Conservation (phyloP, 345 rosid genomes). For the Linum lewisii region DNA sequence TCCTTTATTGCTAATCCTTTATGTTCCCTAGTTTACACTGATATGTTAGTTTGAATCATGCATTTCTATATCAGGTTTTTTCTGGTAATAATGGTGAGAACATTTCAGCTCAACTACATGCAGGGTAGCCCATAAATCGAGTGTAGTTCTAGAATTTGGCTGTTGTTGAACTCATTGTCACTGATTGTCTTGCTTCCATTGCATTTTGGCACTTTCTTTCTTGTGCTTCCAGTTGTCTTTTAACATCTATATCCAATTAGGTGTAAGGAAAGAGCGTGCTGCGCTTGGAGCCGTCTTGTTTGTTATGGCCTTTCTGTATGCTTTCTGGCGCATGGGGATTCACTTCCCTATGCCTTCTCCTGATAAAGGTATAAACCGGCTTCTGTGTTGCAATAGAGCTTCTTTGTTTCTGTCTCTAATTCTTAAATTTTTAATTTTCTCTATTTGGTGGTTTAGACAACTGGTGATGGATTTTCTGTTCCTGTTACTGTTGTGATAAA, state of each 20-base stretch:
- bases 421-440: background rate
- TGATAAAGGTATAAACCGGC: conserved; percentile 51
- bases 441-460: background rate
- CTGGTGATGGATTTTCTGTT: background rate
- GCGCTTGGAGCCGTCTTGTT: conserved; percentile 82
- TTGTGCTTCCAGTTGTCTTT: background rate
- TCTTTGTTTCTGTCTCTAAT: conserved; percentile 9
- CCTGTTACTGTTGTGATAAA: background rate
- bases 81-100: too few species aligned
- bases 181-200: background rate
- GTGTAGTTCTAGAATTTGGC: too few species aligned
- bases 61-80: too few species aligned
- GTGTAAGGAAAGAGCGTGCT: conserved; percentile 87
- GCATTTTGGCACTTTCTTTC: background rate
- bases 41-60: too few species aligned
- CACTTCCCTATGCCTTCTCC: conserved; percentile 98
- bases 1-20: too few species aligned
- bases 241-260: conserved; percentile 23
- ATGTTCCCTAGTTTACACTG: too few species aligned
- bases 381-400: background rate
- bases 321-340: conserved; percentile 99
- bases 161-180: background rate
- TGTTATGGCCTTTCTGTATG: conserved; percentile 81
- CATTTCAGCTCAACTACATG: too few species aligned
- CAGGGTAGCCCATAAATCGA: too few species aligned